phyloP scores from a whole-genome alignment of 164 flowering plant genomes.

The Brasenia schreberi region DNA sequence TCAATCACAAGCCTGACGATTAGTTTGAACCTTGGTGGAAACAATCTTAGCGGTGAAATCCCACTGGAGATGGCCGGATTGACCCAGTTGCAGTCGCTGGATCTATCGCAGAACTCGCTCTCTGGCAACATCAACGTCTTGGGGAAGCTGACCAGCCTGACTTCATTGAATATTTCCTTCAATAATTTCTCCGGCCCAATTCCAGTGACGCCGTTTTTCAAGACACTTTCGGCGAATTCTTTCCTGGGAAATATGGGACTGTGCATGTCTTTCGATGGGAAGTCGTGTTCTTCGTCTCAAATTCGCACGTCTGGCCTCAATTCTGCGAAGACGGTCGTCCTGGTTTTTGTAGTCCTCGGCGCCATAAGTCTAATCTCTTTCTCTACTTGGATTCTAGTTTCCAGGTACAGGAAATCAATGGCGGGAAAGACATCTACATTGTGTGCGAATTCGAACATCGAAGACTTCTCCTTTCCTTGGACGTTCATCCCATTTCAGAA shows the following conservation, averaged over 20 bases:
- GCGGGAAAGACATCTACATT: slow-evolving; percentile 31
- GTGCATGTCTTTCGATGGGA: slow-evolving; percentile 67
- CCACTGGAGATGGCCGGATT: slow-evolving; percentile 60
- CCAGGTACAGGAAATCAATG: slow-evolving; percentile 34
- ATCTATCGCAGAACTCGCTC: slow-evolving; percentile 65
- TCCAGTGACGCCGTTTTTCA: slow-evolving; percentile 76
- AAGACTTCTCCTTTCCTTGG: slow-evolving; percentile 97
- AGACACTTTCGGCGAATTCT: slow-evolving; percentile 45
- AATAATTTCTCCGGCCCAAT: slow-evolving; percentile 93
- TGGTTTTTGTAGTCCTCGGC: slow-evolving; percentile 44
- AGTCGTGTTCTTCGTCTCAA: slow-evolving; percentile 48
- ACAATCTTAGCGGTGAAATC: slow-evolving; percentile 57
- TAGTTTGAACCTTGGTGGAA: slow-evolving; percentile 70
- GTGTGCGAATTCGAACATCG: slow-evolving; percentile 28
- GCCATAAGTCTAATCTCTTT: slow-evolving; percentile 35
- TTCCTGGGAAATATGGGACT: slow-evolving; percentile 48
- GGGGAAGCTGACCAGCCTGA: slow-evolving; percentile 58
- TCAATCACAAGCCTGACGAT: slow-evolving; percentile 70
- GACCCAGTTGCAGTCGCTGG: slow-evolving; percentile 77
- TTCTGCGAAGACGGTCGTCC: slow-evolving; percentile 49
- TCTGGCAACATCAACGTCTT: slow-evolving; percentile 50
- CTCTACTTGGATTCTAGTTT: slow-evolving; percentile 51
- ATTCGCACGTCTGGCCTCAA: slow-evolving; percentile 26
- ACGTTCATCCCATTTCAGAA: slow-evolving; percentile 92
- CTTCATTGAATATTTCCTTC: slow-evolving; percentile 69